Conservation (phyloP, 1,284 basidiomycete genomes). For the Moesziomyces sp. region DNA sequence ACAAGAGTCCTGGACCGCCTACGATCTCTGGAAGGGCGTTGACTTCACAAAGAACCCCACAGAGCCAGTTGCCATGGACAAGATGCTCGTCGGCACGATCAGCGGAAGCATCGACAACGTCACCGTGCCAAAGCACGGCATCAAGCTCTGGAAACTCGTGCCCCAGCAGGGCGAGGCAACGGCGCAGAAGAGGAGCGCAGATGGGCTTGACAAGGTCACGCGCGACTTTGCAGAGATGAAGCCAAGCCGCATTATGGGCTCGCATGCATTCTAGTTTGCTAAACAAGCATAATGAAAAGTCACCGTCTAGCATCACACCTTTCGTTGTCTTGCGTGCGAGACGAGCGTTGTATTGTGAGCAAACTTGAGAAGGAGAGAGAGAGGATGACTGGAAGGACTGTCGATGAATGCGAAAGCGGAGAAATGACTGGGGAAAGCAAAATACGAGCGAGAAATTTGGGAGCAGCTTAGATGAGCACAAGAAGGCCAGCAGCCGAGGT, state of each 20-base stretch:
- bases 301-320: conserved; percentile 2
- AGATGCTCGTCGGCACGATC: conserved; percentile 16
- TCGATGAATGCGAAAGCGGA: background rate
- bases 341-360: background rate
- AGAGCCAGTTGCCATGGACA: conserved; percentile 7
- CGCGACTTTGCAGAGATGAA: conserved; percentile 26
- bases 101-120: conserved; percentile 13
- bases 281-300: background rate
- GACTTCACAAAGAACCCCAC: conserved; percentile 19
- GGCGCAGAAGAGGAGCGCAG: conserved; percentile 4
- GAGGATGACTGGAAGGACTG: background rate
- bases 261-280: conserved; percentile 8
- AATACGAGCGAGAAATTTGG: too few species aligned
- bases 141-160: conserved; percentile 26
- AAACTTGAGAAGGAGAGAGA: background rate
- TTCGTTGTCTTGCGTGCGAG: conserved; percentile 5
- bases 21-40: conserved; percentile 34
- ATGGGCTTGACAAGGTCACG: conserved; percentile 14
- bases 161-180: background rate
- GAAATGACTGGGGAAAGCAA: background rate
- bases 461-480: background rate
- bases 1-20: conserved; percentile 18
- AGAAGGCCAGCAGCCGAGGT: background rate
- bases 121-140: conserved; percentile 20
- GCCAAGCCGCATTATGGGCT: conserved; percentile 28